Conservation (phyloP, 805 yeast genomes). For the Candida pseudoglaebosa region DNA sequence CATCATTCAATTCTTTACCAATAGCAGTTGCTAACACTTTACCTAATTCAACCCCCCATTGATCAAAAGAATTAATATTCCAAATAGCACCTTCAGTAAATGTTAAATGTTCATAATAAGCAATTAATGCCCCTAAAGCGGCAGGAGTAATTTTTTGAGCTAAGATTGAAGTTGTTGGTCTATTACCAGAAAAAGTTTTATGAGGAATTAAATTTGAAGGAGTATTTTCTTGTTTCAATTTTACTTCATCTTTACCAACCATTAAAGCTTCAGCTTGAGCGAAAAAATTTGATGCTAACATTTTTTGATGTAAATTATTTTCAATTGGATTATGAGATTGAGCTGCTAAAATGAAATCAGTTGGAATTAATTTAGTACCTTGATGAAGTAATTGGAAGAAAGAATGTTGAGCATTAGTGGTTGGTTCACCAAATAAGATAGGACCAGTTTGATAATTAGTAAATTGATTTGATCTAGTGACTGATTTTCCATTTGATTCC, state of each 20-base stretch:
- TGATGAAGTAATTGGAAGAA: slow-evolving; percentile 99
- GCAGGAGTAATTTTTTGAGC: slow-evolving; percentile 97
- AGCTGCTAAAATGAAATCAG: slow-evolving; percentile 96
- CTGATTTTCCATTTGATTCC: slow-evolving; percentile 99
- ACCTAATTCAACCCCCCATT: slow-evolving; percentile 99
- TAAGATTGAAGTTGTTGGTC: slow-evolving; percentile 97
- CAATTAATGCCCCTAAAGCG: slow-evolving; percentile 90
- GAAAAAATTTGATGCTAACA: slow-evolving; percentile 98
- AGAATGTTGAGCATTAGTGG: slow-evolving; percentile 98
- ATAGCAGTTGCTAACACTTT: slow-evolving; percentile 95
- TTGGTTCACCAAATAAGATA: slow-evolving; percentile 96
- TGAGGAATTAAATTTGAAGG: slow-evolving; percentile 86
- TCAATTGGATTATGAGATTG: slow-evolving; percentile 97
- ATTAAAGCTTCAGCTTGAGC: slow-evolving; percentile 98
- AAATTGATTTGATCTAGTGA: slow-evolving; percentile 85
- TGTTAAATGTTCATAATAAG: slow-evolving; percentile 95
- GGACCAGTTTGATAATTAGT: slow-evolving; percentile 95
- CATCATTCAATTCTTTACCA: slow-evolving; percentile 78
- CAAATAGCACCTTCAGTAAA: slow-evolving; percentile 98
- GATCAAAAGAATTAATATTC: slow-evolving; percentile 99
- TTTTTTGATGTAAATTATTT: slow-evolving; percentile 88
- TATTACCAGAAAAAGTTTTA: slow-evolving; percentile 95
- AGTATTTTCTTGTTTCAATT: slow-evolving; percentile 87
- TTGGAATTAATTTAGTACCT: slow-evolving; percentile 95
- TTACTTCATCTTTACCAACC: slow-evolving; percentile 86